Conservation (phyloP, 2,329 filamentous ascomycete genomes). For the Beauveria rudraprayagi region DNA sequence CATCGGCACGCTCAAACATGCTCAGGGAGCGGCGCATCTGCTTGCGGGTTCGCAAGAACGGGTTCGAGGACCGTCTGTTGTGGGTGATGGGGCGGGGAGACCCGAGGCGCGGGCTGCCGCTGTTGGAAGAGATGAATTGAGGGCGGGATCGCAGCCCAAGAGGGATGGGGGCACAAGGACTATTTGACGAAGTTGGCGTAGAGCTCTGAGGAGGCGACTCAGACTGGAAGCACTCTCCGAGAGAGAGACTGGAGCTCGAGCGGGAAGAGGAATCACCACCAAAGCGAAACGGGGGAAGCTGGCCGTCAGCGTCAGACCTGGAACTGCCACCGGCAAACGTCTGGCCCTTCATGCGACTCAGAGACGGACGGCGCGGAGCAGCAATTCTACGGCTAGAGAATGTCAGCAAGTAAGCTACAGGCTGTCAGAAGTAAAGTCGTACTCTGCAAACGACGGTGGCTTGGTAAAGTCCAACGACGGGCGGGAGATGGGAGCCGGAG, state of each 20-base stretch:
- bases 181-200: constrained; percentile 52
- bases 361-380: constrained; percentile 62
- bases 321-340: constrained; percentile 58
- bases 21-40: constrained; percentile 87
- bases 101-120: constrained; percentile 54
- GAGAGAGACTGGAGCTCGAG: constrained; percentile 43
- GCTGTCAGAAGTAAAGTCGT: constrained; percentile 25
- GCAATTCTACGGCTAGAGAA: constrained; percentile 54
- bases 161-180: constrained; percentile 45
- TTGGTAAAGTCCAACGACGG: constrained; percentile 42
- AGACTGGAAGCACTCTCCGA: constrained; percentile 71
- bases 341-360: constrained; percentile 67
- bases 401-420: constrained; percentile 19
- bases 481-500: constrained; percentile 42
- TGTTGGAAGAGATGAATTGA: constrained; percentile 53
- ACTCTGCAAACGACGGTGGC: constrained; percentile 41
- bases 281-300: constrained; percentile 69
- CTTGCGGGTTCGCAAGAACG: constrained; percentile 68
- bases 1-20: constrained; percentile 93
- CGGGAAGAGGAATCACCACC: constrained; percentile 32
- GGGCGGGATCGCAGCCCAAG: constrained; percentile 56
- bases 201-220: constrained; percentile 68
- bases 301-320: constrained; percentile 53
- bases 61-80: constrained; percentile 64
- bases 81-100: constrained; percentile 63